Base-by-base conservation (phyloP, 371 early-diverging fungal genomes). In the Rhizopus delemar region DNA sequence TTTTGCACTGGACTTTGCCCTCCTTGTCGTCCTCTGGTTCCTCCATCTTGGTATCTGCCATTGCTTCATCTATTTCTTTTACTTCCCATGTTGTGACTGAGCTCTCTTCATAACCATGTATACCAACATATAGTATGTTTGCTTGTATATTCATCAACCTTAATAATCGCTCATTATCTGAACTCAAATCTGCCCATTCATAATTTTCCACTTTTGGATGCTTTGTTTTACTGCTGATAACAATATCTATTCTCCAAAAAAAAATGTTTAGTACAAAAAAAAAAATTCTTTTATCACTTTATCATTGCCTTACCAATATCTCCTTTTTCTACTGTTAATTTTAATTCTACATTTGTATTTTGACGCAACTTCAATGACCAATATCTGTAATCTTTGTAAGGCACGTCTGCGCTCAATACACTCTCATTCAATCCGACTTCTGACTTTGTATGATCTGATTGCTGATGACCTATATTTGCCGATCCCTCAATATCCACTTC, bases 401-500 rank as follows among this genome's bases (percentile, higher is more conserved):
- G 36, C 9, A 77, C 45, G 7, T 6, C 32, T 29, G 29, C 34
- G 8, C 36, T 28, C 5, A 46, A 38, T 29, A 51, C 2, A 36
- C 53, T 33, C n/a, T 59, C 46, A 31, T 51, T 50, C 9, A 55
- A 6, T 13, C 36, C 12, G 7, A 58, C 46, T 12, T n/a, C 22
- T 32, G 34, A 22, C 28, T 35, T 33, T 5, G 29, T 33, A 59
- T 65, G 54, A 13, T 55, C 57, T 35, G 38, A 34, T 35, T 32
- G 46, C 46, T 29, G 53, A 32, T 43, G 58, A 50, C 22, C 32
- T 46, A n/a, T 5, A 4, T 48, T 29, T 9, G 8, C 36, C 51
- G 59, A 65, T 3, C 86, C 82, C 41, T 83, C 84, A 50, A 94
- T 83, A 58, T 94, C 93, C 8, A 94, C 89, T 36, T 89, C 89